Evolutionary conservation across 1,284 basidiomycete genomes (phyloP).

Genomic region (Ustilago hordei): DNA sequence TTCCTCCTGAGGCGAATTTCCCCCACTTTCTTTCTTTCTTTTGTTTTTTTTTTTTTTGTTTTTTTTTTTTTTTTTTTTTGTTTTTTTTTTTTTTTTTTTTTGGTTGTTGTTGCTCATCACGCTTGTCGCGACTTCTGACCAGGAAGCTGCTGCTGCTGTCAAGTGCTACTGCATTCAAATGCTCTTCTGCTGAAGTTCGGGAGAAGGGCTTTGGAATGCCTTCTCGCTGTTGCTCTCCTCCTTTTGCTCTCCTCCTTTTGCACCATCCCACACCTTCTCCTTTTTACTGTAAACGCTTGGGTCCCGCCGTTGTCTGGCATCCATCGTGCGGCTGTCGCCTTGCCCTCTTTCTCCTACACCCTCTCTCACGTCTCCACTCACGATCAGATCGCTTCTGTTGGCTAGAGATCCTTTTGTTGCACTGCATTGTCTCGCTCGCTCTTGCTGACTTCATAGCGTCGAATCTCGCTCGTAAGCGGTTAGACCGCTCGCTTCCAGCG

Average conservation of each 20-base stretch:
- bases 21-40: slow-evolving; percentile 2
- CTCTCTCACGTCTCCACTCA: not conserved
- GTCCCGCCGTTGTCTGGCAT: slow-evolving; percentile 2
- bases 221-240: not conserved
- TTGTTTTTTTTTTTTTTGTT: not conserved
- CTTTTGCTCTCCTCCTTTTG: not conserved
- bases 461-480: slow-evolving; percentile 3
- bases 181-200: not conserved
- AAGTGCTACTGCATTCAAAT: not conserved
- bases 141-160: not conserved
- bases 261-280: no score
- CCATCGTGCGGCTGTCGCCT: slow-evolving; percentile 5
- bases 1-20: not conserved
- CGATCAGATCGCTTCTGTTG: slow-evolving; percentile 4
- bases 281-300: not conserved
- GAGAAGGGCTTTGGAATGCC: not conserved
- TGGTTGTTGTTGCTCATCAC: not conserved
- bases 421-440: not conserved
- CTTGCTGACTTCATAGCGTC: slow-evolving; percentile 7
- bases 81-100: no score
- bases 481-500: not conserved
- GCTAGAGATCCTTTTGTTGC: not conserved
- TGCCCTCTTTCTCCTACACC: not conserved
- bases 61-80: no score
- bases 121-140: not conserved